phyloP scores from a whole-genome alignment of 805 yeast species.

The Kodamaea kaohsiungensis region DNA sequence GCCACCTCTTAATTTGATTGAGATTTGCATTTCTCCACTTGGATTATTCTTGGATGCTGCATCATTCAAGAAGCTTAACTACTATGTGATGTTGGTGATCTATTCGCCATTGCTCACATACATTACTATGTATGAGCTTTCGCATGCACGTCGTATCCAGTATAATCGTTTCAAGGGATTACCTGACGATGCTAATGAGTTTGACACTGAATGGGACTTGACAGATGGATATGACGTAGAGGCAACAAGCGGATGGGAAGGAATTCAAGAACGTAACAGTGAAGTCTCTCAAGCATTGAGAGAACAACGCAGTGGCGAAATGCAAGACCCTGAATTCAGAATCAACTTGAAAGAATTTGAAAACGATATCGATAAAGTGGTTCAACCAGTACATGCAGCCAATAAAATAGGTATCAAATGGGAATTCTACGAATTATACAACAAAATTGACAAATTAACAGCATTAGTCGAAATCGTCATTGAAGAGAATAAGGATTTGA shows the following conservation, averaged over 20 bases:
- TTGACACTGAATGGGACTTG: conserved; percentile 79
- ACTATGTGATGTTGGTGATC: conserved; percentile 59
- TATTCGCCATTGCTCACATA: conserved; percentile 68
- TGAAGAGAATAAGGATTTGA: conserved; percentile 32
- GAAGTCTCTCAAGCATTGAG: conserved; percentile 41
- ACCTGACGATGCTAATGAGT: conserved; percentile 78
- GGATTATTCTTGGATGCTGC: conserved; percentile 35
- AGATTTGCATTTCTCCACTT: conserved; percentile 42
- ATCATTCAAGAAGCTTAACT: conserved; percentile 43
- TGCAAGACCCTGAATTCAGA: conserved; percentile 67
- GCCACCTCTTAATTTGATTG: conserved; percentile 81
- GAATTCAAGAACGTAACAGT: conserved; percentile 38
- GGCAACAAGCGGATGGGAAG: conserved; percentile 34
- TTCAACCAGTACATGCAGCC: conserved; percentile 63
- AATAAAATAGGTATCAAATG: conserved; percentile 57
- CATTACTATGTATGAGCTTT: conserved; percentile 64
- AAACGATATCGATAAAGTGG: conserved; percentile 46
- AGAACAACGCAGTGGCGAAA: conserved; percentile 63
- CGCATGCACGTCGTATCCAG: conserved; percentile 65
- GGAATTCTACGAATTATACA: conserved; percentile 60
- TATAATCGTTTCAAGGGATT: conserved; percentile 66
- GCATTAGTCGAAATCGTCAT: conserved; percentile 40
- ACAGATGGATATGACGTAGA: conserved; percentile 66
- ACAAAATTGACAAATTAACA: conserved; percentile 50
- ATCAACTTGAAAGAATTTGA: conserved; percentile 53